Evolutionary conservation across 177 flowering plant genomes (phyloP).

Genomic region (Telopea speciosissima): DNA sequence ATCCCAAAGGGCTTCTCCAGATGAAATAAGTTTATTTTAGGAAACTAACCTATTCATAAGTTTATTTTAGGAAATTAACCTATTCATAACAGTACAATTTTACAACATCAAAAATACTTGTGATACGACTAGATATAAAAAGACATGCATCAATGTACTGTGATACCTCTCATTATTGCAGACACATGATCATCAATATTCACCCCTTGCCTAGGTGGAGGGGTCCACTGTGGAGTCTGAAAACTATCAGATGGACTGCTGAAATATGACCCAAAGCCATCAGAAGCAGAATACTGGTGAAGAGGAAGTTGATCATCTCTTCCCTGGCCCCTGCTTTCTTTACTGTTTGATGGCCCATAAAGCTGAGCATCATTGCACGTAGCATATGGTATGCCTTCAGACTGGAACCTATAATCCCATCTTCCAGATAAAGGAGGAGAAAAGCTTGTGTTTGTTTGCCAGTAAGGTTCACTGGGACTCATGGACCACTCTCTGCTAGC

Average conservation of each 20-base stretch:
- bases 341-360: slow-evolving; percentile 62
- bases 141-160: not conserved
- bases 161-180: slow-evolving; percentile 50
- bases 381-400: slow-evolving; percentile 49
- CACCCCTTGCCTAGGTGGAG: slow-evolving; percentile 56
- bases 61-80: too few relatives aligned
- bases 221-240: slow-evolving; percentile 67
- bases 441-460: slow-evolving; percentile 84
- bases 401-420: slow-evolving; percentile 61
- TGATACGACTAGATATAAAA: not conserved
- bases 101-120: not conserved
- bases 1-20: too few relatives aligned
- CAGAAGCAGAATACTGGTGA: slow-evolving; percentile 57
- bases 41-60: too few relatives aligned
- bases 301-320: slow-evolving; percentile 39
- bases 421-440: slow-evolving; percentile 76
- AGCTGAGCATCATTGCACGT: slow-evolving; percentile 41
- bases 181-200: slow-evolving; percentile 38
- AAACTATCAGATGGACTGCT: slow-evolving; percentile 77
- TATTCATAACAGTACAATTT: too few relatives aligned
- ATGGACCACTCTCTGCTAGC: slow-evolving; percentile 70
- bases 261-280: slow-evolving; percentile 50
- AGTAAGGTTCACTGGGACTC: slow-evolving; percentile 81
- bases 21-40: too few relatives aligned
- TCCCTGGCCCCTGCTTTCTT: slow-evolving; percentile 58